These are phyloP conservation scores for Kodamaea hsintzibuensis DNA, from an alignment of 805 yeast genomes.

Conservation along the genomic window DNA sequence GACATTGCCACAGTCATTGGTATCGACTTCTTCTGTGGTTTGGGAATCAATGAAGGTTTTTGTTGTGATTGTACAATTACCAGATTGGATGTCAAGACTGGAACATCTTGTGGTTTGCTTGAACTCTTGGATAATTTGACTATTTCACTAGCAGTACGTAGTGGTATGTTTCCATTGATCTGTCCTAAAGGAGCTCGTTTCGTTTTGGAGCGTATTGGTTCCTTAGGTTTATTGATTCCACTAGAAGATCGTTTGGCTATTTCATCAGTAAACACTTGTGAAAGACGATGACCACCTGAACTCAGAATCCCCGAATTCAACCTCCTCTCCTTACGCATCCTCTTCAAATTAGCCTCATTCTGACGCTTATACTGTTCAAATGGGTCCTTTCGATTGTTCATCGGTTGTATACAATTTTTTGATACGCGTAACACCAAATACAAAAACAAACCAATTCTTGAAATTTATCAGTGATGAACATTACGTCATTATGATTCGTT, in stretches of 20 bases:
- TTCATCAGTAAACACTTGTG: background rate
- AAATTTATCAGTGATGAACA: too few relatives aligned
- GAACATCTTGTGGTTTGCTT: background rate
- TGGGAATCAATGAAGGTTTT: background rate
- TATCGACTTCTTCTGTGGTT: background rate
- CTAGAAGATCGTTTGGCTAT: background rate
- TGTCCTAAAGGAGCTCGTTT: slow-evolving; percentile 3
- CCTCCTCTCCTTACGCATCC: slow-evolving; percentile 12
- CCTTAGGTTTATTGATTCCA: background rate
- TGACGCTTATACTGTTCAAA: slow-evolving; percentile 12
- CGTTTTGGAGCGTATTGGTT: background rate
- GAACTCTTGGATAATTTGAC: background rate
- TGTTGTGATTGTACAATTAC: background rate
- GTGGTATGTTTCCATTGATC: background rate
- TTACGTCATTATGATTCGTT: too few relatives aligned
- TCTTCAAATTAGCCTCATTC: slow-evolving; percentile 9
- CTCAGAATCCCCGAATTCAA: slow-evolving; percentile 1
- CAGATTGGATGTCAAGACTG: background rate
- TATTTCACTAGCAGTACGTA: background rate
- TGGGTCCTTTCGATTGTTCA: slow-evolving; percentile 9
- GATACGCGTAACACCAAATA: too few relatives aligned
- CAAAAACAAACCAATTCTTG: too few relatives aligned
- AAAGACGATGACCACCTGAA: background rate
- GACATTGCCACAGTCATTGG: slow-evolving; percentile 1
- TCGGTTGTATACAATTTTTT: background rate